Evolutionary conservation across 495 filamentous ascomycete species (phyloP).

Genomic region (Trichoderma gamsii): DNA sequence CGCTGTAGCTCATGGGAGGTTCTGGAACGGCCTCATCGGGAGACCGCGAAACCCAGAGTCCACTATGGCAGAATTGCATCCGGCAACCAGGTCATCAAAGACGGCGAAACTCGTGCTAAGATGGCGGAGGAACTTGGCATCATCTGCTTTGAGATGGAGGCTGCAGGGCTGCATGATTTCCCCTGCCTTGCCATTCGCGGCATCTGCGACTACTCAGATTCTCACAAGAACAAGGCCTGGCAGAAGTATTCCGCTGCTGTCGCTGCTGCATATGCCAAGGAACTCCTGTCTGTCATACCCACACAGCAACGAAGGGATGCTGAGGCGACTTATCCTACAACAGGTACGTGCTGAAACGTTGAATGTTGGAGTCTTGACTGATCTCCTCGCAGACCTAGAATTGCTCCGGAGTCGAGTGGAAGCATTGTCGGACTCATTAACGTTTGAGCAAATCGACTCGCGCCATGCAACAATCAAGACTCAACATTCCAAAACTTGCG

Average conservation of each 20-base stretch:
- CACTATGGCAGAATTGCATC: slow-evolving; percentile 7
- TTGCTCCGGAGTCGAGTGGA: background rate
- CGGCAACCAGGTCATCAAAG: slow-evolving; percentile 5
- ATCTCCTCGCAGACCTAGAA: background rate
- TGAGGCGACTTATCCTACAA: slow-evolving; percentile 14
- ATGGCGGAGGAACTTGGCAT: slow-evolving; percentile 17
- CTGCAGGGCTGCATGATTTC: slow-evolving; percentile 38
- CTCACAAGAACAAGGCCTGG: slow-evolving; percentile 35
- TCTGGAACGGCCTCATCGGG: slow-evolving; percentile 23
- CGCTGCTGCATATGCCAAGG: slow-evolving; percentile 30
- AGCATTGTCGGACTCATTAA: slow-evolving; percentile 24
- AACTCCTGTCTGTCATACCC: slow-evolving; percentile 20
- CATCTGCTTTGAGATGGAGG: slow-evolving; percentile 44
- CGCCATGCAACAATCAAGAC: slow-evolving; percentile 25
- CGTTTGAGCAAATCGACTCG: slow-evolving; percentile 30
- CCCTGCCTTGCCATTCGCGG: slow-evolving; percentile 34
- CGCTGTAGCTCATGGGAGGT: slow-evolving; percentile 21
- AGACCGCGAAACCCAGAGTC: slow-evolving; percentile 17
- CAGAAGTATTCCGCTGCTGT: slow-evolving; percentile 29
- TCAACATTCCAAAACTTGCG: slow-evolving; percentile 29
- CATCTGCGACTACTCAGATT: slow-evolving; percentile 34
- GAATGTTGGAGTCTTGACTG: slow-evolving; percentile 1
- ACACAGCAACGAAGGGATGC: background rate
- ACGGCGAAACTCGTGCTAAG: slow-evolving; percentile 13
- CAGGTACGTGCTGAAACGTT: background rate